phyloP scores from a whole-genome alignment of 345 rosid species.

The Sonneratia alba region DNA sequence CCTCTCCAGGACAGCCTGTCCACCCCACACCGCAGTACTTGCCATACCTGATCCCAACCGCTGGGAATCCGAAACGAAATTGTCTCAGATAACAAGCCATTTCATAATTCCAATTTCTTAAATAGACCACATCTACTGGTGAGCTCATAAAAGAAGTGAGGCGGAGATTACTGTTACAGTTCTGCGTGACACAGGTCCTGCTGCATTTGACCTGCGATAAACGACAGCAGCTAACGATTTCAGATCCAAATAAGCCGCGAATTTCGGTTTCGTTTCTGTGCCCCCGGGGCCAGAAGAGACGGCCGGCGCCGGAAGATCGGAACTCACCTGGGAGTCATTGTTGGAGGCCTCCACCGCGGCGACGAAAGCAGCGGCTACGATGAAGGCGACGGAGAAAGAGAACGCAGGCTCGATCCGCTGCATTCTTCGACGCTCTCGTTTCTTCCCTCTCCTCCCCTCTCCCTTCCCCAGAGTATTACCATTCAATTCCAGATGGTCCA shows the following conservation, averaged over 20 bases:
- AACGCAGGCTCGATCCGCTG: slow-evolving; percentile 18
- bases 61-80: slow-evolving; percentile 17
- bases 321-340: slow-evolving; percentile 35
- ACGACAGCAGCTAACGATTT: neutral
- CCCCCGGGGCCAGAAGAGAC: neutral
- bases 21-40: slow-evolving; percentile 92
- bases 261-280: no score
- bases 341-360: slow-evolving; percentile 6
- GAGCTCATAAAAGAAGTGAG: neutral
- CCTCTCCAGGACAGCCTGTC: slow-evolving; percentile 81
- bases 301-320: neutral
- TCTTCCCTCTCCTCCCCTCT: neutral
- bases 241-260: neutral
- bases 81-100: neutral
- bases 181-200: slow-evolving; percentile 53
- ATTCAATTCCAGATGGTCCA: neutral
- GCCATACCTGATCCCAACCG: slow-evolving; percentile 73
- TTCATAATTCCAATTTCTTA: neutral
- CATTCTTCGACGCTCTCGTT: slow-evolving; percentile 15
- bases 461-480: neutral
- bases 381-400: slow-evolving; percentile 26
- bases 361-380: slow-evolving; percentile 11
- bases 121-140: neutral
- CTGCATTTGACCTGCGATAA: slow-evolving; percentile 55
- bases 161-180: slow-evolving; percentile 48